Base-by-base conservation (phyloP, 331 rosid genomes). In the Prunus yedoensis region DNA sequence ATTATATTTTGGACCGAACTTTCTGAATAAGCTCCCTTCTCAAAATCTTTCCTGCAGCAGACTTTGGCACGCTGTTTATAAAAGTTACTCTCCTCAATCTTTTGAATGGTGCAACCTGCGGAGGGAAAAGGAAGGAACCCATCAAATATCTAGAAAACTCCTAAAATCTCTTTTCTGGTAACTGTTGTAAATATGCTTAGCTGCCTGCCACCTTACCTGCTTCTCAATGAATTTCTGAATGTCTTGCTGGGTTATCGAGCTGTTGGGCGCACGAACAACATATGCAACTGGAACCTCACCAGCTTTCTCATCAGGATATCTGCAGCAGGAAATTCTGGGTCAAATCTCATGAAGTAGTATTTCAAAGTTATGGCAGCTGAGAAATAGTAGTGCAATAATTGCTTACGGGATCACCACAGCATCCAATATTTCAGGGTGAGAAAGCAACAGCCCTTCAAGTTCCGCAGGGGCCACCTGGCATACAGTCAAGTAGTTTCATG, bases 361-460 rank as follows among this genome's bases (percentile, higher is more conserved):
- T 66, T 27, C 17, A 41, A 66, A 20, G 28, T 51, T 13, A 51
- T 35, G 69, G 35, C n/a, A 66, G 12, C 10, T 41, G 18, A 5
- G 50, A 35, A 8, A 35, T 35, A 3, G 5, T 32, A 3, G 5
- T 32, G 27, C 35, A 20, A 5, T 8, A 10, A 46, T 57, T 56
- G 80, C 92, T 88, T 83, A 92, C 97, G 94, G 96, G 79, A 92
- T 88, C 78, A 92, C 97, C 61, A 87, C 97, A 16, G 94, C 93
- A 70, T 92, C 97, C 49, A 87, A 74, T 78, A 92, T 85, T 77
- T 88, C 92, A 21, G 96, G 91, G 79, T 92, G 97, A 85, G 93
- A 88, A 76, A 92, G 86, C 52, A 92, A 90, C 70, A 90, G 78
- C 46, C 89, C 96, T 88, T 92, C 97, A 25, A 92, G 92, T 79